Evolutionary conservation across 345 rosid species (phyloP).

Genomic region (Gossypium turneri): DNA sequence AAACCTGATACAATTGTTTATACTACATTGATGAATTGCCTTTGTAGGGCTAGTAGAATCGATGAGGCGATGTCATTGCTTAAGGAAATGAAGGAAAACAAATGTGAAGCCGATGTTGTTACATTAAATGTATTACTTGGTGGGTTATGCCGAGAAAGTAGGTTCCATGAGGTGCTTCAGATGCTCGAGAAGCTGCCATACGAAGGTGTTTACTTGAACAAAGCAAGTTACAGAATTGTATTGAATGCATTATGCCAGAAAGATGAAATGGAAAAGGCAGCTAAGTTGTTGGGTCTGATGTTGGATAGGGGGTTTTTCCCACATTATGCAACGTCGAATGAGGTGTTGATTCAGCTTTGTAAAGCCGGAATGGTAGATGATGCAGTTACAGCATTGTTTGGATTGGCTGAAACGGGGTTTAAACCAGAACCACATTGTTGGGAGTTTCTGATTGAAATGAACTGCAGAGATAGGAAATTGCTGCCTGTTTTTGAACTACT

Average conservation of each 20-base stretch:
- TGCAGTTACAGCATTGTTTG: slow-evolving; percentile 37
- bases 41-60: slow-evolving; percentile 49
- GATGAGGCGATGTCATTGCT: slow-evolving; percentile 61
- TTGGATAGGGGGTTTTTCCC: slow-evolving; percentile 56
- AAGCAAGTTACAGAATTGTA: slow-evolving; percentile 77
- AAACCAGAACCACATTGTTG: slow-evolving; percentile 58
- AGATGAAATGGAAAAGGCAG: slow-evolving; percentile 60
- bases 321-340: slow-evolving; percentile 80
- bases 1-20: slow-evolving; percentile 66
- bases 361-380: slow-evolving; percentile 48
- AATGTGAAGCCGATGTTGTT: slow-evolving; percentile 67
- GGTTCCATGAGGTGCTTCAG: slow-evolving; percentile 55
- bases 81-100: slow-evolving; percentile 57
- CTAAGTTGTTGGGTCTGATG: slow-evolving; percentile 53
- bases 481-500: slow-evolving; percentile 49
- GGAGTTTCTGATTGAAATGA: slow-evolving; percentile 49
- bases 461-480: slow-evolving; percentile 72
- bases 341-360: slow-evolving; percentile 55
- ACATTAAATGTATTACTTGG: slow-evolving; percentile 68
- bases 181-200: slow-evolving; percentile 49
- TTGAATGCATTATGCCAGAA: slow-evolving; percentile 58
- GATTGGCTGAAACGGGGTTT: slow-evolving; percentile 53
- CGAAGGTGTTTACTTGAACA: slow-evolving; percentile 63
- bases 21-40: slow-evolving; percentile 69
- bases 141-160: slow-evolving; percentile 63